Percentiles rank a stretch among this genome's conserved stretches.
Evolutionary conservation across 805 yeast species (phyloP).

Genomic region (Spathaspora hagerdaliae): DNA sequence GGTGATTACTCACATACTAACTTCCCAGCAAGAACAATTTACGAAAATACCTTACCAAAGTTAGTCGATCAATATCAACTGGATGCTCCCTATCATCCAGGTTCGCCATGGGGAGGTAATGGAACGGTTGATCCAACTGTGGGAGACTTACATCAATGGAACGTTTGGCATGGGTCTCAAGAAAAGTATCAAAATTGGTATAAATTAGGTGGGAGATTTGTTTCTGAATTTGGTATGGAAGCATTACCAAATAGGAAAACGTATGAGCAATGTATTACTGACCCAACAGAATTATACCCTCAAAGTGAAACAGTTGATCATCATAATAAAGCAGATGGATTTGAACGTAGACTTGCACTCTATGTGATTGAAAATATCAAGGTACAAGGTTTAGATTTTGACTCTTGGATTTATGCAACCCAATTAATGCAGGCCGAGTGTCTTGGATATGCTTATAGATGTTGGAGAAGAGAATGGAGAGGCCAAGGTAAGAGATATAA

Average conservation of each 20-base stretch:
- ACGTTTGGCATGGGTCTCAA: slow-evolving; percentile 53
- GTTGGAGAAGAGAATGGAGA: slow-evolving; percentile 47
- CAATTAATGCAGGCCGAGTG: slow-evolving; percentile 53
- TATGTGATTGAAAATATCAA: slow-evolving; percentile 45
- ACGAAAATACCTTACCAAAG: slow-evolving; percentile 37
- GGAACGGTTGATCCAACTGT: slow-evolving; percentile 30
- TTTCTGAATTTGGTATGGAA: slow-evolving; percentile 54
- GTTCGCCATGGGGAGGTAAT: slow-evolving; percentile 48
- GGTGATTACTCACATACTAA: slow-evolving; percentile 27
- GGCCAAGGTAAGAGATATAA: slow-evolving; percentile 26
- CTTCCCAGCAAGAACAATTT: slow-evolving; percentile 43
- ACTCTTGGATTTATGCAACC: slow-evolving; percentile 47
- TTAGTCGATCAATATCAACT: slow-evolving; percentile 20
- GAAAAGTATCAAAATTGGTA: slow-evolving; percentile 48
- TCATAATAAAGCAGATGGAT: slow-evolving; percentile 49
- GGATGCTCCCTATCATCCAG: slow-evolving; percentile 38
- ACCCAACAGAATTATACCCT: slow-evolving; percentile 36
- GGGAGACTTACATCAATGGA: slow-evolving; percentile 56
- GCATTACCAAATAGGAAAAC: slow-evolving; percentile 41
- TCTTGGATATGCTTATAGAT: slow-evolving; percentile 41
- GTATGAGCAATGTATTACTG: slow-evolving; percentile 31
- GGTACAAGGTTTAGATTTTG: slow-evolving; percentile 30
- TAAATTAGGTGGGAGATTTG: slow-evolving; percentile 44
- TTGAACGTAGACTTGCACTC: slow-evolving; percentile 41
- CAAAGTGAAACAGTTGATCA: slow-evolving; percentile 41